Evolutionary conservation across 345 rosid species (phyloP).

Genomic region (Erucastrum elatum): DNA sequence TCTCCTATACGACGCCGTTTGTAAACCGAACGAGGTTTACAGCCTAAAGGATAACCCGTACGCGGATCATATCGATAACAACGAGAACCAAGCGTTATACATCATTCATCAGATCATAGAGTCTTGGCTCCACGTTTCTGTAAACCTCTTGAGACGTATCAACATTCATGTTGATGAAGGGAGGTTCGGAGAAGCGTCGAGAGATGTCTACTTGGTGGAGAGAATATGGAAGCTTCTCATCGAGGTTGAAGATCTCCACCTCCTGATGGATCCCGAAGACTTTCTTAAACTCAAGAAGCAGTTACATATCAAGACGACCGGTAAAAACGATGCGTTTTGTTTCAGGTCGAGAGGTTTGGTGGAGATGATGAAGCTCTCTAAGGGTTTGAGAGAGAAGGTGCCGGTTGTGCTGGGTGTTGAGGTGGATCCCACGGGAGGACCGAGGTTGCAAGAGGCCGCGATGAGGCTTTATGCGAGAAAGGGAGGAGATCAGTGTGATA

Average conservation of each 20-base stretch:
- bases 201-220: slow-evolving; percentile 61
- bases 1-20: slow-evolving; percentile 81
- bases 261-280: slow-evolving; percentile 85
- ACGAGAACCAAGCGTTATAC: slow-evolving; percentile 68
- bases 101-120: slow-evolving; percentile 77
- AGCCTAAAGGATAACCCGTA: slow-evolving; percentile 55
- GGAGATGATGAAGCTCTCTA: slow-evolving; percentile 56
- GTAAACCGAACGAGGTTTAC: slow-evolving; percentile 65
- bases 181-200: slow-evolving; percentile 52
- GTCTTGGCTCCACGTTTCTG: slow-evolving; percentile 67
- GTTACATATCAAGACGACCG: slow-evolving; percentile 46
- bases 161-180: slow-evolving; percentile 43
- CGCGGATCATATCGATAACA: slow-evolving; percentile 58
- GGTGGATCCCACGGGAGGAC: slow-evolving; percentile 97
- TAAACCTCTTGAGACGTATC: slow-evolving; percentile 55
- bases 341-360: slow-evolving; percentile 77
- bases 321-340: slow-evolving; percentile 68
- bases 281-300: slow-evolving; percentile 68
- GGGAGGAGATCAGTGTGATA: slow-evolving; percentile 39
- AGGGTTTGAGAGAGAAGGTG: slow-evolving; percentile 72
- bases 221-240: slow-evolving; percentile 71
- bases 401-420: slow-evolving; percentile 72
- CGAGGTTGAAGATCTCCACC: slow-evolving; percentile 73
- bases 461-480: slow-evolving; percentile 71
- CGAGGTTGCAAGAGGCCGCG: slow-evolving; percentile 89